These are phyloP conservation scores for Echria macrotheca DNA, from an alignment of 495 filamentous ascomycete genomes.

Conservation along the genomic window DNA sequence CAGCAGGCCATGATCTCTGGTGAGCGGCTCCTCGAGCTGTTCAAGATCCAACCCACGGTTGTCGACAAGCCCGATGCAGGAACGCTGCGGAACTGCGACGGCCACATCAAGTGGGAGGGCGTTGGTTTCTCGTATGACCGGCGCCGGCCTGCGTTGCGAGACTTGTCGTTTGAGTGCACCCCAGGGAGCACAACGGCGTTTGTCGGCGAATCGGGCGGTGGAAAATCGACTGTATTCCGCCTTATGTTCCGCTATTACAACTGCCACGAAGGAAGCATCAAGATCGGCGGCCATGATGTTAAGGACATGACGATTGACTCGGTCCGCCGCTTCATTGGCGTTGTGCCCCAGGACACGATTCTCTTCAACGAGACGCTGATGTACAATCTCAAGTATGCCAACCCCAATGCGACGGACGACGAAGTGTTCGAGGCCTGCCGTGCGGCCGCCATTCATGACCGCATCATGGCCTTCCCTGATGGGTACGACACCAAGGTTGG, in stretches of 20 bases:
- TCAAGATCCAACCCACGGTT: constrained; percentile 84
- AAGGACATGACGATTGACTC: constrained; percentile 87
- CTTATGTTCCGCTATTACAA: constrained; percentile 96
- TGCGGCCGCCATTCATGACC: constrained; percentile 92
- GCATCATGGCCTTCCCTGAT: constrained; percentile 90
- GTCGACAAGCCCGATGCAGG: constrained; percentile 52
- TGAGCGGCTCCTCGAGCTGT: constrained; percentile 89
- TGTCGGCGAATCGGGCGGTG: constrained; percentile 92
- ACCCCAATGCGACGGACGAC: constrained; percentile 76
- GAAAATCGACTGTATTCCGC: constrained; percentile 96
- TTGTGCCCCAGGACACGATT: constrained; percentile 94
- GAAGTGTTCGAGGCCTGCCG: constrained; percentile 85
- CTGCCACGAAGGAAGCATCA: constrained; percentile 66
- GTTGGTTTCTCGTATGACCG: constrained; percentile 88
- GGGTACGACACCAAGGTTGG: constrained; percentile 89
- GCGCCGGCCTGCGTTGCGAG: constrained; percentile 78
- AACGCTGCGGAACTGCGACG: constrained; percentile 60
- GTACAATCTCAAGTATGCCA: constrained; percentile 95
- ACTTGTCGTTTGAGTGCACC: constrained; percentile 71
- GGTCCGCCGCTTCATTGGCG: constrained; percentile 82
- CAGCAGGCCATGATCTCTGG: constrained; percentile 96
- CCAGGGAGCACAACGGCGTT: constrained; percentile 93
- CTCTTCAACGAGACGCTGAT: constrained; percentile 96
- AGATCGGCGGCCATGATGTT: constrained; percentile 79
- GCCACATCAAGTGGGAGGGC: constrained; percentile 77